Evolutionary conservation across 73 alveolate genomes (phyloP).

Genomic region (Uronychia binucleata): DNA sequence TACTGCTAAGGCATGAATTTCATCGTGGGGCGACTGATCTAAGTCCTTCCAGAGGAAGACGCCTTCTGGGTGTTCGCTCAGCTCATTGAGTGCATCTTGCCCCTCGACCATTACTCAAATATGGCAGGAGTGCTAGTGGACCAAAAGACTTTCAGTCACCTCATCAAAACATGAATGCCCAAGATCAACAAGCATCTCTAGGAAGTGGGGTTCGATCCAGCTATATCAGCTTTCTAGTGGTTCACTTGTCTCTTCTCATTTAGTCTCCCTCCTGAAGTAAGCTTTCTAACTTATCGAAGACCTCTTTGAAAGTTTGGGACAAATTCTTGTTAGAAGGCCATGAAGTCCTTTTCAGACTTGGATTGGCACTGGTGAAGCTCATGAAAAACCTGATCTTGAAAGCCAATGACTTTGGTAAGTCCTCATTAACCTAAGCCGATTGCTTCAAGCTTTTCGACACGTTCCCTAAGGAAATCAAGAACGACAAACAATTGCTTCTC

Average conservation of each 20-base stretch:
- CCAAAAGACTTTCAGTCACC: conserved; percentile 38
- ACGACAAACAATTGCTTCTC: not conserved
- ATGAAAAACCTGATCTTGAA: conserved; percentile 7
- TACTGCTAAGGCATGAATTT: conserved; percentile 84
- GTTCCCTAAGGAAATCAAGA: not conserved
- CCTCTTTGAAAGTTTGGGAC: conserved; percentile 43
- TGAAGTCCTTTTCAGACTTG: conserved; percentile 14
- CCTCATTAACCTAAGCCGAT: no score
- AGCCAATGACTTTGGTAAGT: not conserved
- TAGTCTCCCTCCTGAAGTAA: conserved; percentile 45
- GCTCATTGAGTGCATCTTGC: conserved; percentile 70
- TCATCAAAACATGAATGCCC: conserved; percentile 36
- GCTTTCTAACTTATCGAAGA: not conserved
- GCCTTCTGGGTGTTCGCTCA: conserved; percentile 75
- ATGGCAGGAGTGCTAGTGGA: conserved; percentile 79
- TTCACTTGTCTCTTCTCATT: conserved; percentile 68
- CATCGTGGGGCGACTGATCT: conserved; percentile 61
- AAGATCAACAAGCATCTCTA: conserved; percentile 47
- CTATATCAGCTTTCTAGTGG: conserved; percentile 67
- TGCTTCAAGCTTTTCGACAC: not conserved
- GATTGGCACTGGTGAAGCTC: conserved; percentile 31
- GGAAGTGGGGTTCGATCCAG: conserved; percentile 57
- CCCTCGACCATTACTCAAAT: conserved; percentile 79
- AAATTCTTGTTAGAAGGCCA: conserved; percentile 42
- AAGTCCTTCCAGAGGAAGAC: conserved; percentile 65